Evolutionary conservation across 768 basidiomycete genomes (phyloP).

Genomic region (Crucibulum laeve): DNA sequence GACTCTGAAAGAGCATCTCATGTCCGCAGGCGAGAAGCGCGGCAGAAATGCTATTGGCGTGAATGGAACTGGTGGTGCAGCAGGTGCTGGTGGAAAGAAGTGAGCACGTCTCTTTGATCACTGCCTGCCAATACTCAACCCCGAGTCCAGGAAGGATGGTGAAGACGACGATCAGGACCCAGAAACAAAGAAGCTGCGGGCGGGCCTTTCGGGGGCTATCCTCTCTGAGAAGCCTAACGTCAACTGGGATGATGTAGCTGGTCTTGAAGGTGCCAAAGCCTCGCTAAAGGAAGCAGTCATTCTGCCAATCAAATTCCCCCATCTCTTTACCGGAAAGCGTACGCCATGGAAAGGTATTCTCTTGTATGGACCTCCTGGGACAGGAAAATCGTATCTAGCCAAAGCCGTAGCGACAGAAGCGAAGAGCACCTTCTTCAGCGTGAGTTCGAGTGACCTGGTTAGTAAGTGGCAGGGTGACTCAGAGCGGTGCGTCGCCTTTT

Average conservation of each 20-base stretch:
- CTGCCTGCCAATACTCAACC: not conserved
- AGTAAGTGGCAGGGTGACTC: conserved; percentile 99
- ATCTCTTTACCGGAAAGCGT: conserved; percentile 96
- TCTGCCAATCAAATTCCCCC: conserved; percentile 98
- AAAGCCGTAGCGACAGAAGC: conserved; percentile 99
- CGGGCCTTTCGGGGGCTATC: conserved; percentile 84
- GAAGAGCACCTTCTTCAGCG: conserved; percentile 98
- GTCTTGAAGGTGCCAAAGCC: conserved; percentile 92
- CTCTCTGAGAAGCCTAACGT: conserved; percentile 92
- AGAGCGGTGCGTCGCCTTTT: conserved; percentile 61
- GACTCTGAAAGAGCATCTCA: conserved; percentile 81
- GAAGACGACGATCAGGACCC: conserved; percentile 80
- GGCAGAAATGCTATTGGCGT: conserved; percentile 45
- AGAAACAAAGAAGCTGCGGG: conserved; percentile 95
- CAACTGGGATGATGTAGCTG: conserved; percentile 98
- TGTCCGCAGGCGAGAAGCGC: conserved; percentile 57
- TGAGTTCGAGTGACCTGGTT: conserved; percentile 91
- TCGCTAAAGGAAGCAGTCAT: conserved; percentile 98
- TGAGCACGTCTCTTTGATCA: conserved; percentile 17
- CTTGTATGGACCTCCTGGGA: conserved; percentile 96
- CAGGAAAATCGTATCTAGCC: conserved; percentile 94
- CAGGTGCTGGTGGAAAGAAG: conserved; percentile 42
- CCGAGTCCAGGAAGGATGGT: conserved; percentile 30
- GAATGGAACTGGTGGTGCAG: conserved; percentile 38
- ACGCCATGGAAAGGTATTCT: conserved; percentile 97